phyloP scores from a whole-genome alignment of 257 asterid genomes.

The Solanum megistacrolobum region DNA sequence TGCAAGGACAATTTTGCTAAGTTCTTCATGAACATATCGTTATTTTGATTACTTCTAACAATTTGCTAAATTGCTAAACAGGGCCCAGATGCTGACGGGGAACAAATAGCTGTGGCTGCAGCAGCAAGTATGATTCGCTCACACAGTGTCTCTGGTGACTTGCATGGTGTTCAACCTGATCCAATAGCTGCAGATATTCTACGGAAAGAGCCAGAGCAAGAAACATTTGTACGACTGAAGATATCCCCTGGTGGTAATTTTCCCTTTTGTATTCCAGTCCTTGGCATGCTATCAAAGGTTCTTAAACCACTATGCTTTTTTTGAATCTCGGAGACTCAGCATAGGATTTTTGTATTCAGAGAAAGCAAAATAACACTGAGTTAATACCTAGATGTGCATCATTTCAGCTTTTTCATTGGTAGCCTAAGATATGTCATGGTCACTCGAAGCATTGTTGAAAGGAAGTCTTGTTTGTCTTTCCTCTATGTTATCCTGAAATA shows the following conservation, averaged over 20 bases:
- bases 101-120: conserved; percentile 40
- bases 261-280: conserved; percentile 5
- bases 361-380: not conserved
- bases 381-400: not conserved
- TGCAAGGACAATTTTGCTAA: not conserved
- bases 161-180: conserved; percentile 88
- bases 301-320: not conserved
- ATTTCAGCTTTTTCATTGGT: not conserved
- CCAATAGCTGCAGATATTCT: conserved; percentile 92
- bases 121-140: conserved; percentile 78
- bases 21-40: not conserved
- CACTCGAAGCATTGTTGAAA: not conserved
- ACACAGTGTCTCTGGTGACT: conserved; percentile 84
- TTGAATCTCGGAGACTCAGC: not conserved
- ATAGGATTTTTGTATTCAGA: not conserved
- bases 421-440: not conserved
- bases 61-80: not conserved
- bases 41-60: not conserved
- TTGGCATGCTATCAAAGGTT: not conserved
- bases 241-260: conserved; percentile 74
- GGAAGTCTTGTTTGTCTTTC: not conserved
- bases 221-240: conserved; percentile 72
- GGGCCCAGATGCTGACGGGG: conserved; percentile 45
- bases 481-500: not conserved
- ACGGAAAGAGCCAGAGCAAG: conserved; percentile 92